These are phyloP conservation scores for Spergularia azorica DNA, from an alignment of 179 eudicot species.

Conservation along the genomic window DNA sequence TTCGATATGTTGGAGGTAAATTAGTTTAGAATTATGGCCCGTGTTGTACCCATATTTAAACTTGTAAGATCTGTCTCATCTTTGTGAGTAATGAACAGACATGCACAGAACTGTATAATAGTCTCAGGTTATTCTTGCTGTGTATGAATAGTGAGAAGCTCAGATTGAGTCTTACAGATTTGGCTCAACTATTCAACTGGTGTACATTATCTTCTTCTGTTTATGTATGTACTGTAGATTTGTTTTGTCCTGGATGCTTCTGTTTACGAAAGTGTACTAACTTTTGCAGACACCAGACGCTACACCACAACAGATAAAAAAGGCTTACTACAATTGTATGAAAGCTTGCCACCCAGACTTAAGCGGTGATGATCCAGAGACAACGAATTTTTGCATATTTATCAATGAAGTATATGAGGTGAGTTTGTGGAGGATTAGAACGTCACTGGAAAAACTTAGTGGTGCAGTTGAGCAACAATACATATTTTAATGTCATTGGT, in stretches of 20 bases:
- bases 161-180: no score
- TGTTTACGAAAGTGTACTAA: background rate
- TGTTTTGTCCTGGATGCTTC: background rate
- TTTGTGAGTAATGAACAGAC: no score
- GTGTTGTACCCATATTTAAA: no score
- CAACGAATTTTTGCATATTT: slow-evolving; percentile 91
- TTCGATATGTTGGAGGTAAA: no score
- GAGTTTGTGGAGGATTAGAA: slow-evolving; percentile 17
- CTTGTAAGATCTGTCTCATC: no score
- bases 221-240: background rate
- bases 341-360: slow-evolving; percentile 97
- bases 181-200: no score
- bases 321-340: slow-evolving; percentile 97
- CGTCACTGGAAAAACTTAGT: background rate
- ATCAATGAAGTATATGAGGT: slow-evolving; percentile 90
- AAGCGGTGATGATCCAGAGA: slow-evolving; percentile 85
- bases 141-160: no score
- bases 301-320: slow-evolving; percentile 83
- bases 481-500: background rate
- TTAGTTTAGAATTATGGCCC: no score
- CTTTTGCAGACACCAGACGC: slow-evolving; percentile 69
- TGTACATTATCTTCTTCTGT: no score
- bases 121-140: no score
- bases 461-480: background rate
- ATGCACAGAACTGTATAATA: no score